These are phyloP conservation scores for Trypanosoma scelopori DNA, from an alignment of 208 protist genomes.

Conservation along the genomic window DNA sequence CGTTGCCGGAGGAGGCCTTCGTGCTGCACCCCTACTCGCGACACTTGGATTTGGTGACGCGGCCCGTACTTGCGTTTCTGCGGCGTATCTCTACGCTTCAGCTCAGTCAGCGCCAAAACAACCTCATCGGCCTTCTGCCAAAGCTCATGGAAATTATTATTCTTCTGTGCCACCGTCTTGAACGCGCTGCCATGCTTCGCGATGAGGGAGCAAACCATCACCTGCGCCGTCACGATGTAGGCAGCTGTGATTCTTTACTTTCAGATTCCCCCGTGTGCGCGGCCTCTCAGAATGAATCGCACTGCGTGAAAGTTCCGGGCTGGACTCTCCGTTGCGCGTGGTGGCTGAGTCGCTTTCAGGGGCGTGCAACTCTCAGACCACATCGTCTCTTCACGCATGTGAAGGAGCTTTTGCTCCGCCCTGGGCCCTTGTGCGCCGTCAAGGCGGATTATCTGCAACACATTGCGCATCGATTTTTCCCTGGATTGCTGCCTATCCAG, in stretches of 20 bases:
- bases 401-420: constrained; percentile 17
- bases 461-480: constrained; percentile 28
- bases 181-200: constrained; percentile 4
- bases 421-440: constrained; percentile 24
- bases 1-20: background rate
- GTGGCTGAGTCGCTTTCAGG: constrained; percentile 17
- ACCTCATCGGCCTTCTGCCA: constrained; percentile 19
- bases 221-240: background rate
- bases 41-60: constrained; percentile 15
- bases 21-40: constrained; percentile 22
- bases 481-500: constrained; percentile 12
- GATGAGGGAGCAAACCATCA: background rate
- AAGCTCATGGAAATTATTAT: constrained; percentile 33
- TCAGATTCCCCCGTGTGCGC: background rate
- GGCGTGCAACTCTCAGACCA: background rate
- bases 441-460: constrained; percentile 25
- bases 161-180: constrained; percentile 17
- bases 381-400: constrained; percentile 28
- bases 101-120: constrained; percentile 28
- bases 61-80: constrained; percentile 21
- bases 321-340: constrained; percentile 13
- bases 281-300: background rate
- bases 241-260: background rate
- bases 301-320: constrained; percentile 1
- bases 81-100: constrained; percentile 12